A percentile compares a stretch with the other conserved stretches of the same genome.
These are phyloP conservation scores for Amylocarpus encephaloides DNA, from an alignment of 2,329 filamentous ascomycete species.

Conservation along the genomic window DNA sequence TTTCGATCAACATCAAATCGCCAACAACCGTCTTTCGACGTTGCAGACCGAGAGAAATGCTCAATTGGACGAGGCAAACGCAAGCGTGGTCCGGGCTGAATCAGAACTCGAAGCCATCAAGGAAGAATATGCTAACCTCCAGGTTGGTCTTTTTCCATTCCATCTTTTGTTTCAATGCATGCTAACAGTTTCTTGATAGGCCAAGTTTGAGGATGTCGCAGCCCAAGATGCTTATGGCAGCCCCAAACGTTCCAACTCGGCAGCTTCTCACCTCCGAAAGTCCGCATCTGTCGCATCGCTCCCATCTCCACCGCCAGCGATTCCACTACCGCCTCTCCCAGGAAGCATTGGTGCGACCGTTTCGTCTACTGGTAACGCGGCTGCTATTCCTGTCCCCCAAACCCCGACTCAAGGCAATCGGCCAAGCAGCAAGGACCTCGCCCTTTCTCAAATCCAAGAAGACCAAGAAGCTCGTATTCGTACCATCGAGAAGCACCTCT, in stretches of 20 bases:
- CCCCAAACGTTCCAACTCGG: slow-evolving; percentile 51
- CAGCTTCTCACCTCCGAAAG: slow-evolving; percentile 56
- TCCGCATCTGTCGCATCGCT: slow-evolving; percentile 75
- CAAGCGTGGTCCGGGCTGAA: slow-evolving; percentile 56
- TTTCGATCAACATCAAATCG: slow-evolving; percentile 85
- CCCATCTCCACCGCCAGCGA: slow-evolving; percentile 88
- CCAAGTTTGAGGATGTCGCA: slow-evolving; percentile 54
- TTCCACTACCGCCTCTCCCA: slow-evolving; percentile 90
- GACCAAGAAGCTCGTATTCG: slow-evolving; percentile 93
- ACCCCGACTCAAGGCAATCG: slow-evolving; percentile 55
- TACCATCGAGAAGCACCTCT: slow-evolving; percentile 93
- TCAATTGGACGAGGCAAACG: slow-evolving; percentile 73
- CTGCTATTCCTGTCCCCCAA: slow-evolving; percentile 37
- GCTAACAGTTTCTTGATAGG: slow-evolving; percentile 35
- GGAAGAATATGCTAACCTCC: slow-evolving; percentile 67
- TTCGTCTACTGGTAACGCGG: slow-evolving; percentile 38
- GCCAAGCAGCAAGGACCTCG: slow-evolving; percentile 75
- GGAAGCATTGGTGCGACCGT: slow-evolving; percentile 42
- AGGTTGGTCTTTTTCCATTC: slow-evolving; percentile 36
- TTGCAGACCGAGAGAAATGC: slow-evolving; percentile 67
- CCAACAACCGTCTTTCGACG: slow-evolving; percentile 79
- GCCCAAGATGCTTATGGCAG: slow-evolving; percentile 21
- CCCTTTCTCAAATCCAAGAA: slow-evolving; percentile 73
- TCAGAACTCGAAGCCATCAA: slow-evolving; percentile 60
- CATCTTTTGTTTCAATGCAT: neutral